phyloP scores from a whole-genome alignment of 2,329 filamentous ascomycete species.

The Colletotrichum tamarilloi region DNA sequence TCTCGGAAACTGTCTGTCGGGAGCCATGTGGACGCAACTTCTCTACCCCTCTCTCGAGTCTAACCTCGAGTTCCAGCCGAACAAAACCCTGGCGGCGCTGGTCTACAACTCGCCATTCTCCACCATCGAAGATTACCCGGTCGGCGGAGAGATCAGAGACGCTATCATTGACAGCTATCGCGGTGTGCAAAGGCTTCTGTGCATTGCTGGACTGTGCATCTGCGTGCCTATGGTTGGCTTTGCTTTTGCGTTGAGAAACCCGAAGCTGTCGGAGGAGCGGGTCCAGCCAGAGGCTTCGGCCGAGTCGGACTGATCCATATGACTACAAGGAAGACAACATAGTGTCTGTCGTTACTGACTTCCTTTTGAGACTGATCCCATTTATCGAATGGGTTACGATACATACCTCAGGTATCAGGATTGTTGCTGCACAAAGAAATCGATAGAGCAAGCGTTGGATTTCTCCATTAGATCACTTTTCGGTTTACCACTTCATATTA shows the following conservation, averaged over 20 bases:
- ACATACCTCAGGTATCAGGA: background rate
- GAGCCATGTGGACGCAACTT: conserved; percentile 55
- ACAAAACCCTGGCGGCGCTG: conserved; percentile 47
- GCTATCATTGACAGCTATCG: conserved; percentile 38
- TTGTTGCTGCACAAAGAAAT: background rate
- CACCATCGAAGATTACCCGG: conserved; percentile 46
- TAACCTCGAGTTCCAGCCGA: conserved; percentile 48
- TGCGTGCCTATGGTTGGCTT: conserved; percentile 39
- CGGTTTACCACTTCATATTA: background rate
- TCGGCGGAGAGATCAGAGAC: conserved; percentile 33
- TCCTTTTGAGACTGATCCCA: background rate
- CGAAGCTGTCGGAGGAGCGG: conserved; percentile 32
- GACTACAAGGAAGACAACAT: background rate
- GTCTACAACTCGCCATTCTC: conserved; percentile 52
- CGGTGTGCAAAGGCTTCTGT: conserved; percentile 35
- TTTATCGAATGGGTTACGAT: background rate
- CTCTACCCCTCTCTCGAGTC: conserved; percentile 46
- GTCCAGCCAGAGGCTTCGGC: conserved; percentile 22
- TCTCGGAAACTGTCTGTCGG: conserved; percentile 52
- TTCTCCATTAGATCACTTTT: background rate
- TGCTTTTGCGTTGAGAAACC: conserved; percentile 37
- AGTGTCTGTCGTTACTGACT: background rate
- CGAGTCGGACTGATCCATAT: background rate
- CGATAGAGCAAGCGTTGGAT: background rate
- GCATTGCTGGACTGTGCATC: conserved; percentile 38